These are phyloP conservation scores for Rhizopus arrhizus DNA, from an alignment of 371 early-diverging fungal species.

Conservation along the genomic window DNA sequence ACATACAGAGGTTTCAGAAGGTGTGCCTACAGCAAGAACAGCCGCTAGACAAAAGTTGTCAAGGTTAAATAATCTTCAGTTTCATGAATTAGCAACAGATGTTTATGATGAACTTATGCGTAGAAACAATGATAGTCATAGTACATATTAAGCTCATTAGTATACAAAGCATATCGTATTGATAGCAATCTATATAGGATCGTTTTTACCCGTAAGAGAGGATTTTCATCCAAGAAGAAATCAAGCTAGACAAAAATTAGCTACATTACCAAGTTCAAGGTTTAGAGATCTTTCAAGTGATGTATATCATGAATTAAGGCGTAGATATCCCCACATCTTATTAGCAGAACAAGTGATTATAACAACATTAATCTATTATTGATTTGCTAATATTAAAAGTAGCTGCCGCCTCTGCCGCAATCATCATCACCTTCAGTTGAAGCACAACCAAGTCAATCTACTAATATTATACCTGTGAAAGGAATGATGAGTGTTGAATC, in stretches of 20 bases:
- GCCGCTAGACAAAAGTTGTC: constrained; percentile 87
- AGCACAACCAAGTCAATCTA: constrained; percentile 46
- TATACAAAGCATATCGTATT: not conserved
- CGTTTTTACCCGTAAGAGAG: constrained; percentile 81
- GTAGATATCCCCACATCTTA: constrained; percentile 64
- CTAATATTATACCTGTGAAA: constrained; percentile 52
- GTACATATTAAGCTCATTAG: constrained; percentile 39
- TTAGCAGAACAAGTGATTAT: constrained; percentile 31
- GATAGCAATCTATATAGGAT: constrained; percentile 56
- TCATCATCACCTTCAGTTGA: not conserved
- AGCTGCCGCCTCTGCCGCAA: constrained; percentile 39
- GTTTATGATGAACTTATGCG: constrained; percentile 93
- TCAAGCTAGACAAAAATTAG: constrained; percentile 95
- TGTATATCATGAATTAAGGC: constrained; percentile 82
- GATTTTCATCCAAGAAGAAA: constrained; percentile 95
- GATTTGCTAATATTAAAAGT: not conserved
- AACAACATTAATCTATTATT: not conserved
- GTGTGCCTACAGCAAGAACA: constrained; percentile 56
- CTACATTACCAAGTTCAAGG: constrained; percentile 81
- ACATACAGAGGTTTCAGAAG: constrained; percentile 49
- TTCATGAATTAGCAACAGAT: constrained; percentile 92
- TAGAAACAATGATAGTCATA: constrained; percentile 64
- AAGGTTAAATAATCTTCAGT: constrained; percentile 81
- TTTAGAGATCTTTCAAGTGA: constrained; percentile 93
- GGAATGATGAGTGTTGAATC: constrained; percentile 52